Base-by-base conservation (phyloP, 176 grass and related monocot species). In the Carex cristatella region DNA sequence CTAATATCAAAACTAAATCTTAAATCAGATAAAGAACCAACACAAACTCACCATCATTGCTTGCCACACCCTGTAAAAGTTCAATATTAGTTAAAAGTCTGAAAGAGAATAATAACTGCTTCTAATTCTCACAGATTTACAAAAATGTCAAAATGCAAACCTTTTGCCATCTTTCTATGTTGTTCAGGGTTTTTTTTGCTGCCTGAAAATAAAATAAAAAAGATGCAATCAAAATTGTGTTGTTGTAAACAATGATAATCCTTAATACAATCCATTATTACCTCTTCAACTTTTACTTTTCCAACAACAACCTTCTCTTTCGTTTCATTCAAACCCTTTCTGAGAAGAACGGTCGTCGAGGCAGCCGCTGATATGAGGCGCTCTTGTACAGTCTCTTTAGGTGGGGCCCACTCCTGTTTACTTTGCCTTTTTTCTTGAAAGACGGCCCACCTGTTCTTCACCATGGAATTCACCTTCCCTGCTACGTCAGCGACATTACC, bases 251-350 rank as follows among this genome's bases (percentile, higher is more conserved):
- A 85, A 85, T 27, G 2, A 38, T 7, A 73, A 73, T 59, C 65
- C 23, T 64, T 30, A 37, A 77, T 28, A n/a, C 61, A 71, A 42
- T 65, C 16, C 60, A 57, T 10, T 16, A 67, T 65, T 72, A 99
- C 96, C 93, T 99, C 96, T 95, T 99, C 93, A 82, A 94, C 93
- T 87, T 99, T 99, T 81, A 98, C 81, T 83, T 98, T 98, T 81
- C 96, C 96, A 37, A 98, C 93, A 7, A 86, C 85, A 93, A 95
- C 96, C 81, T 94, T 98, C 75, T 95, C 96, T 76, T 95, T 98
- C 1, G 96, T 98, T 83, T 95, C 96, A 59, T 89, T 89, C 57
- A 98, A 89, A 54, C 96, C 90, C 85, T 95, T 98, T 75, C 90
- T 90, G 42, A 98, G 88, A 81, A 98, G 91, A 55, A 90, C 81